Base-by-base conservation (phyloP, 148 eudicot species). In the Camellia japonica region DNA sequence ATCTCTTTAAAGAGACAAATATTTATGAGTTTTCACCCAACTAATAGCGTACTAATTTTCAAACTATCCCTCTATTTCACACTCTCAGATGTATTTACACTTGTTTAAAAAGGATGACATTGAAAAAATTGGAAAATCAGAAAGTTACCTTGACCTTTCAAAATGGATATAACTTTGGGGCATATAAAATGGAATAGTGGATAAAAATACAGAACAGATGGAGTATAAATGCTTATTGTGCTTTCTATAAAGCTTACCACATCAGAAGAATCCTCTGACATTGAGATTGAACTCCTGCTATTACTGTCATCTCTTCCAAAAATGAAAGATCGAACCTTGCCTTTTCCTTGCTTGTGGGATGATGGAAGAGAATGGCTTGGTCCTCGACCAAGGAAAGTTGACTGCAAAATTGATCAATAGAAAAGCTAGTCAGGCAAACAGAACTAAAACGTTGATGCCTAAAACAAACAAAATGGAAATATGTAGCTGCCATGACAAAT, bases 291-390 rank as follows among this genome's bases (percentile, higher is more conserved):
- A 83, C 88, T 90, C 85, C 93, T 86, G 84, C 92, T 92, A 79
- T 91, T 94, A 83, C 99, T 93, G 86, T 93, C 99, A 83, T 95
- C 99, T 79, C 97, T 84, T 81, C 93, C 99, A 80, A 95, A 95
- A 78, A 95, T 89, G 73, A 82, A 93, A 75, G 93, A 87, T 81
- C 86, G 87, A 70, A 83, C 84, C 2, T 73, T 82, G 83, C 87
- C 87, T 52, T 93, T 73, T 64, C 89, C 91, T 67, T 85, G 85
- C 87, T 80, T 91, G 58, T 80, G 76, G 78, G 84, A 86, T 68
- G 90, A 82, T 58, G 91, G 77, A 64, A 89, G 78, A 16, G 89
- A 85, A 85, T 87, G 83, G 85, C 81, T 91, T 75, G 93, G 85
- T 79, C 84, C 82, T 69, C 97, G 89, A 76, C 91, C 90, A 56